A percentile compares a stretch with the other conserved stretches of the same genome.
These are phyloP conservation scores for Benincasa hispida DNA, from an alignment of 306 rosid genomes.

Conservation along the genomic window DNA sequence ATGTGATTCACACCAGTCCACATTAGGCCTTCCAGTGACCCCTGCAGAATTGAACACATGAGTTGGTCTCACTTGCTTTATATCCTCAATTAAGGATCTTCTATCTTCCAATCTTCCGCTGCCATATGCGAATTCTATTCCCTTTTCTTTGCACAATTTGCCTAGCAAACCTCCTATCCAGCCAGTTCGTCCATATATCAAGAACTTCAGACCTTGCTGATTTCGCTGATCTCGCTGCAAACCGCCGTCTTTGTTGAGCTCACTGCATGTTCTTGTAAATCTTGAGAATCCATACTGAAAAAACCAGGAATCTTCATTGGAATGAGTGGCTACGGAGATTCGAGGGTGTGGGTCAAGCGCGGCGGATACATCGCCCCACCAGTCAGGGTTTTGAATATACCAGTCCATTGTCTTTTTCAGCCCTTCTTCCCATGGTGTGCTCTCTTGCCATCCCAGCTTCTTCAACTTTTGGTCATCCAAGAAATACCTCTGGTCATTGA, in stretches of 20 bases:
- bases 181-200: constrained; percentile 65
- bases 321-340: constrained; percentile 29
- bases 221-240: not conserved
- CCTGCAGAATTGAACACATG: constrained; percentile 74
- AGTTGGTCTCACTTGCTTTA: constrained; percentile 33
- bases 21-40: constrained; percentile 62
- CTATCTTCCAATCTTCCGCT: constrained; percentile 49
- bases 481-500: constrained; percentile 65
- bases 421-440: constrained; percentile 53
- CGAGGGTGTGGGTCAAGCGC: constrained; percentile 58
- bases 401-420: constrained; percentile 49
- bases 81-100: constrained; percentile 42
- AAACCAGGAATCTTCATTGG: constrained; percentile 44
- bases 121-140: constrained; percentile 47
- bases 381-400: constrained; percentile 41
- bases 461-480: constrained; percentile 64
- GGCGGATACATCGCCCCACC: constrained; percentile 72
- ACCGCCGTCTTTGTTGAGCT: not conserved
- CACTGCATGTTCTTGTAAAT: constrained; percentile 34
- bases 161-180: constrained; percentile 66
- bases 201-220: constrained; percentile 22
- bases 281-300: constrained; percentile 20
- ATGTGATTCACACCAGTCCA: constrained; percentile 72
- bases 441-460: constrained; percentile 57
- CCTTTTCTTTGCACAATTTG: constrained; percentile 38